These are phyloP conservation scores for Ophiognomonia clavigignenti-juglandacearum DNA, from an alignment of 2,329 filamentous ascomycete genomes.

Conservation along the genomic window DNA sequence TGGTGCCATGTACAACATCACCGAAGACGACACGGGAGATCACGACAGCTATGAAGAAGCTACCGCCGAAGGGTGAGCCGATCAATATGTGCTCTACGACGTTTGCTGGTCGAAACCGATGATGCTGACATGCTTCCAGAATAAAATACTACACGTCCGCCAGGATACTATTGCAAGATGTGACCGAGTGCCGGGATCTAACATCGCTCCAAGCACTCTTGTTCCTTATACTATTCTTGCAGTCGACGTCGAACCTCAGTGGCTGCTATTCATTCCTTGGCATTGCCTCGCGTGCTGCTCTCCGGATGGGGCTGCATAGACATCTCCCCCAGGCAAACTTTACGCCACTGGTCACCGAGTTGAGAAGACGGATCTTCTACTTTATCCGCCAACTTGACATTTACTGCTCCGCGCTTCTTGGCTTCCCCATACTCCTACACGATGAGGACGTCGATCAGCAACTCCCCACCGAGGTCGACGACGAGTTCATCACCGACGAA, in stretches of 20 bases:
- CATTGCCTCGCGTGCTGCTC: constrained; percentile 68
- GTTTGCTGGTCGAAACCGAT: too few relatives aligned
- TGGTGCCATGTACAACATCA: constrained; percentile 65
- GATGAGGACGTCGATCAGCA: constrained; percentile 64
- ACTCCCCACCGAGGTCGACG: constrained; percentile 59
- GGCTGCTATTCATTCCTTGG: constrained; percentile 78
- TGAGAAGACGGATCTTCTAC: constrained; percentile 61
- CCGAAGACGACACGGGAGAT: constrained; percentile 48
- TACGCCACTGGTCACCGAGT: constrained; percentile 58
- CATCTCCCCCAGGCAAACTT: constrained; percentile 61
- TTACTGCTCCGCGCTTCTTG: constrained; percentile 63
- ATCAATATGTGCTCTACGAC: background rate
- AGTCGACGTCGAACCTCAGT: constrained; percentile 72
- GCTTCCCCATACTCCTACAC: constrained; percentile 59
- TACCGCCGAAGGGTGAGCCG: constrained; percentile 50
- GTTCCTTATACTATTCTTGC: constrained; percentile 77
- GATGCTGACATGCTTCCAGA: constrained; percentile 36
- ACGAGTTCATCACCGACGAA: constrained; percentile 60
- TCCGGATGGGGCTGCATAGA: constrained; percentile 74
- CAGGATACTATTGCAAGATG: constrained; percentile 59
- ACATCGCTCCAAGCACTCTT: constrained; percentile 69
- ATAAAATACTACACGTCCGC: constrained; percentile 70
- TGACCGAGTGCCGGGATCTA: constrained; percentile 68
- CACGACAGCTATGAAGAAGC: constrained; percentile 43
- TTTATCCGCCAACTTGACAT: constrained; percentile 67